Evolutionary conservation across 371 early-diverging fungal species (phyloP).

Genomic region (Haplosporangium sp.): DNA sequence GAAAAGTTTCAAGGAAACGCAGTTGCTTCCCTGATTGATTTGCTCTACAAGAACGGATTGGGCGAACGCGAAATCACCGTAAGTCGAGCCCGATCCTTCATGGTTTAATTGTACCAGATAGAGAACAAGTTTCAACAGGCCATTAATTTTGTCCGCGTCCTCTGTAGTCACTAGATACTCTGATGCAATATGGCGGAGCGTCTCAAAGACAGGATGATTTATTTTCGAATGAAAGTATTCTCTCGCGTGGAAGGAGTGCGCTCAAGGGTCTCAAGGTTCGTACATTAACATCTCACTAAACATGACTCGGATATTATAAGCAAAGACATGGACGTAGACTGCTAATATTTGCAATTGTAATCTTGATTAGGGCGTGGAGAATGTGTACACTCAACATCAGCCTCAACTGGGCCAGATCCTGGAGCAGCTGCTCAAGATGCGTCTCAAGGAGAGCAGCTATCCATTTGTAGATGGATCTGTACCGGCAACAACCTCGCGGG

Average conservation of each 20-base stretch:
- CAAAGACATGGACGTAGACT: background rate
- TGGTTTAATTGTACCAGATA: background rate
- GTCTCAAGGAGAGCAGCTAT: conserved; percentile 78
- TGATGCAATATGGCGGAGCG: conserved; percentile 84
- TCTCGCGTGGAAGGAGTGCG: conserved; percentile 83
- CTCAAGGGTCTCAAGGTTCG: conserved; percentile 85
- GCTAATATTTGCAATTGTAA: background rate
- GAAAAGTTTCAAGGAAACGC: conserved; percentile 83
- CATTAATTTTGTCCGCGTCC: background rate
- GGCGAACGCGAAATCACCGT: conserved; percentile 78
- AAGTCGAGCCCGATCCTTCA: conserved; percentile 27
- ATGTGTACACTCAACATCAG: conserved; percentile 97
- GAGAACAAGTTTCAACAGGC: background rate
- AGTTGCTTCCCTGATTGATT: conserved; percentile 71
- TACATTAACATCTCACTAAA: background rate
- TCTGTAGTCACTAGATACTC: conserved; percentile 70
- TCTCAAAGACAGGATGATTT: conserved; percentile 90
- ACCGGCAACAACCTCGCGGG: conserved; percentile 52
- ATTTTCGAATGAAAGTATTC: conserved; percentile 85
- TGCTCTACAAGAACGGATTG: conserved; percentile 74
- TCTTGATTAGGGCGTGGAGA: conserved; percentile 87
- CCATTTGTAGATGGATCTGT: conserved; percentile 74
- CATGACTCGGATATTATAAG: background rate
- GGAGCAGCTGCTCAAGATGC: conserved; percentile 82
- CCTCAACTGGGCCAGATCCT: conserved; percentile 84